Evolutionary conservation across 139 green algal species (phyloP), one percentile per base, ranked within the genome.

Genomic region (Diplosphaera chodatii): DNA sequence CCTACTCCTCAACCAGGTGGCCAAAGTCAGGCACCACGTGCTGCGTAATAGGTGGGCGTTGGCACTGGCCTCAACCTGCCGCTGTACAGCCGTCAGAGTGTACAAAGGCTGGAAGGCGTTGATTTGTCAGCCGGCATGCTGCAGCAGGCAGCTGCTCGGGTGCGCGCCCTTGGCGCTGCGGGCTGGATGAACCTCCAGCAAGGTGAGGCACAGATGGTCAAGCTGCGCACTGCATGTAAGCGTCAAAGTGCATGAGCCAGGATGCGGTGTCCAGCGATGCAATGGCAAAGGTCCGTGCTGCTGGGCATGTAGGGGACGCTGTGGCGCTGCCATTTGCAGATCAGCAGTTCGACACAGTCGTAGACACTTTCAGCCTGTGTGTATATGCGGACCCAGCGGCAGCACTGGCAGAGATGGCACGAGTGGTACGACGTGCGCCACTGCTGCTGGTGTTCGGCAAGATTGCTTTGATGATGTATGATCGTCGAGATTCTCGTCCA

Each of bases 341-440:
- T 32, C 64, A 22, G 28, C 77, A 68, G n/a, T 91, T 87, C 40
- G 86, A 93, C 67, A 73, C 66, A 1, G 78, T 90, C 20, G 66
- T 91, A 30, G 82, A 90, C 77, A 92, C 88, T 4, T 93, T 90
- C 73, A 85, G 76, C 71, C 69, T 93, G 32, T 92, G 88, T 63
- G 88, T 93, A 1, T 88, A 87, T 55, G 41, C 62, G 0, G 66
- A 86, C 30, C 88, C 88, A 0, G 20, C 37, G 5, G 71, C 71
- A 31, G 88, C 85, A 0, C 64, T 91, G 31, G 66, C 23, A 5
- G 81, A 91, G 74, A 78, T 91, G 80, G 71, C 74, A 0, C 76
- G 85, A 1, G 86, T 93, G 62, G 20, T 90, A n/a, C 37, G 73
- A 25, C 83, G 82, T 67, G 41, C 13, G 71, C 67, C 62, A 56